These are phyloP conservation scores for Beauveria rudraprayagi DNA, from an alignment of 2,329 filamentous ascomycete species.

Conservation along the genomic window DNA sequence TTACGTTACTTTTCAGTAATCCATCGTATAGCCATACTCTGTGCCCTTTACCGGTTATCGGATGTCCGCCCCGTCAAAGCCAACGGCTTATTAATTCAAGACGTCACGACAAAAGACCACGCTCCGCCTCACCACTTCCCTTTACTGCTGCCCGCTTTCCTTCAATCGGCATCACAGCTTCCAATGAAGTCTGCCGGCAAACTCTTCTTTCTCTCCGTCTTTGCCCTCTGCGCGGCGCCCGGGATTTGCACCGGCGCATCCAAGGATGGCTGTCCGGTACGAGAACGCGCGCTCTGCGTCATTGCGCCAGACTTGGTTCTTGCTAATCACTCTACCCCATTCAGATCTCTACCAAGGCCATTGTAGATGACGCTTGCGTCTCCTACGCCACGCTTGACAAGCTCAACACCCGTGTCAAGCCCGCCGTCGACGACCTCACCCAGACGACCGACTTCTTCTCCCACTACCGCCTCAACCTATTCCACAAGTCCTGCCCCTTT, in stretches of 20 bases:
- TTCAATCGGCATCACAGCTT: not conserved
- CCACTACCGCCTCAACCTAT: constrained; percentile 91
- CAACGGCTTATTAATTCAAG: constrained; percentile 8
- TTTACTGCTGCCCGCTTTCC: no score
- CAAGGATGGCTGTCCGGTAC: constrained; percentile 47
- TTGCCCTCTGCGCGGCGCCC: constrained; percentile 45
- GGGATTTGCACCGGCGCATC: constrained; percentile 34
- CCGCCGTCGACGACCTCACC: constrained; percentile 72
- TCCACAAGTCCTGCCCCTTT: constrained; percentile 90
- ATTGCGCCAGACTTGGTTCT: constrained; percentile 6
- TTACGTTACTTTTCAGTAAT: not conserved
- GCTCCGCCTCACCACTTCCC: not conserved
- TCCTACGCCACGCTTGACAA: constrained; percentile 85
- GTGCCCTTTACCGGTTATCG: not conserved
- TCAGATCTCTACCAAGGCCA: constrained; percentile 83
- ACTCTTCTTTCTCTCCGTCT: constrained; percentile 48
- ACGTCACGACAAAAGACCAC: not conserved
- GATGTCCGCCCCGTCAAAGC: not conserved
- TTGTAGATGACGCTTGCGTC: constrained; percentile 89
- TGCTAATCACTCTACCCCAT: constrained; percentile 29
- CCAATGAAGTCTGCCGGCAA: constrained; percentile 45
- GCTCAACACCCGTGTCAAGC: constrained; percentile 69
- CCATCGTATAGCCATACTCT: not conserved
- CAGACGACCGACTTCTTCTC: constrained; percentile 94
- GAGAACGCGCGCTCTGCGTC: constrained; percentile 20